Conservation (phyloP, 768 basidiomycete species). For the Calocera cornea region DNA sequence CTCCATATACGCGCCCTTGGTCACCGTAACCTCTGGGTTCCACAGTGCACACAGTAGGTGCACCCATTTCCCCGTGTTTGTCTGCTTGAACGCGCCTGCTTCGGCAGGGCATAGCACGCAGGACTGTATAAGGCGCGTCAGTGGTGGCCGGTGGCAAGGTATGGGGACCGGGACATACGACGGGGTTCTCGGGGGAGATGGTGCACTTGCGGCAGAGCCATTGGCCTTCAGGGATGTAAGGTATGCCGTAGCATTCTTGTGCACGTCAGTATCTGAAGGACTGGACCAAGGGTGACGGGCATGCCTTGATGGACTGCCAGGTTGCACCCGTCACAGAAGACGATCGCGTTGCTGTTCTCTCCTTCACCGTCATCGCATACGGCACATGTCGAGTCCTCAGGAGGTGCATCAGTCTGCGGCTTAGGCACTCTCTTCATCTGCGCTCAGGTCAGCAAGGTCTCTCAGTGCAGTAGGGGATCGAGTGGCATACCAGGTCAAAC, state of each 20-base stretch:
- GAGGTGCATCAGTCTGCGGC: slow-evolving; percentile 70
- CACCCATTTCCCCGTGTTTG: slow-evolving; percentile 81
- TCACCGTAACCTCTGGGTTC: slow-evolving; percentile 87
- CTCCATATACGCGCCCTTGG: slow-evolving; percentile 96
- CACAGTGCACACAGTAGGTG: slow-evolving; percentile 95
- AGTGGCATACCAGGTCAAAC: slow-evolving; percentile 67
- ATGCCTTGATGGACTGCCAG: slow-evolving; percentile 97
- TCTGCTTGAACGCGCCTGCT: slow-evolving; percentile 98
- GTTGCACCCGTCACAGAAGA: slow-evolving; percentile 98
- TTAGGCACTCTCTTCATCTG: slow-evolving; percentile 92
- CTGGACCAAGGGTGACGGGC: slow-evolving; percentile 13
- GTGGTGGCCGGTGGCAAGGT: neutral
- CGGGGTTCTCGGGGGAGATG: slow-evolving; percentile 90
- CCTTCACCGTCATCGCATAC: slow-evolving; percentile 98
- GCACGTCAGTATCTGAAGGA: neutral
- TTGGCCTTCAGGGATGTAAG: slow-evolving; percentile 98
- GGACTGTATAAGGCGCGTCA: slow-evolving; percentile 37
- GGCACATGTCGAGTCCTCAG: slow-evolving; percentile 91
- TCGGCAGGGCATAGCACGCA: slow-evolving; percentile 95
- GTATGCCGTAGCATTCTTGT: slow-evolving; percentile 94
- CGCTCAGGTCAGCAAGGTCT: neutral
- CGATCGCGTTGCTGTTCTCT: slow-evolving; percentile 96
- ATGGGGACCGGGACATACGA: slow-evolving; percentile 41
- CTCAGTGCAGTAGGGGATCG: neutral
- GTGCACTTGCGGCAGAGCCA: slow-evolving; percentile 99